phyloP scores from a whole-genome alignment of 208 protist genomes.

The Trypanosoma mega region DNA sequence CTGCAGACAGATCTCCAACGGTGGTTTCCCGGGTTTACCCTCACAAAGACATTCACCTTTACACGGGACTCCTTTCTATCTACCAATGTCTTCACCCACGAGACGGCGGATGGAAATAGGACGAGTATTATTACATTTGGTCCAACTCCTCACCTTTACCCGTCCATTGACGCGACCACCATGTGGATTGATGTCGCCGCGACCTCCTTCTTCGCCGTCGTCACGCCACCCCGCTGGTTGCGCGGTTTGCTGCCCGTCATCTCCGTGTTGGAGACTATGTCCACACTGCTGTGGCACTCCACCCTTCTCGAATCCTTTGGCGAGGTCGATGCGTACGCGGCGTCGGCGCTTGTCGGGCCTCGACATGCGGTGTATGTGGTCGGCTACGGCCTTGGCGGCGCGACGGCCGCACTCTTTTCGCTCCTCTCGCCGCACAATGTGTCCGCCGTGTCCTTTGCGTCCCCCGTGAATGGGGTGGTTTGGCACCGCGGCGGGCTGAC shows the following conservation, averaged over 20 bases:
- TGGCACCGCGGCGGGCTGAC: constrained; percentile 13
- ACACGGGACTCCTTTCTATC: constrained; percentile 22
- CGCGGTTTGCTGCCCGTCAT: constrained; percentile 35
- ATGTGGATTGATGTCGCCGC: constrained; percentile 57
- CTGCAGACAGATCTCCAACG: constrained; percentile 38
- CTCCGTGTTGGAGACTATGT: constrained; percentile 36
- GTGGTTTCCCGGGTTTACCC: constrained; percentile 56
- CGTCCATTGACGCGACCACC: constrained; percentile 45
- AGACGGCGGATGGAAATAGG: constrained; percentile 20
- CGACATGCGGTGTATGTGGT: constrained; percentile 31
- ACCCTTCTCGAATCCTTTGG: constrained; percentile 14
- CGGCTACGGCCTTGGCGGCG: constrained; percentile 23
- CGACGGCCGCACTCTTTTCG: neutral
- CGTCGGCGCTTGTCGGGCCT: too few species aligned
- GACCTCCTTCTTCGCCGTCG: constrained; percentile 46
- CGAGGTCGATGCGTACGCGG: too few species aligned
- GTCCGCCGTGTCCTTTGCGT: constrained; percentile 8
- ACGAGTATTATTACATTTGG: constrained; percentile 49
- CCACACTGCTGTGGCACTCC: constrained; percentile 37
- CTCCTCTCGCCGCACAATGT: neutral
- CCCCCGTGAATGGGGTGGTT: constrained; percentile 13
- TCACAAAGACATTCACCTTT: constrained; percentile 6
- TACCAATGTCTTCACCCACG: constrained; percentile 34
- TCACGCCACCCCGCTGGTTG: constrained; percentile 49
- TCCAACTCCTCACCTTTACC: constrained; percentile 26